Conservation (phyloP, 345 rosid species). For the Noccaea bulbosa region DNA sequence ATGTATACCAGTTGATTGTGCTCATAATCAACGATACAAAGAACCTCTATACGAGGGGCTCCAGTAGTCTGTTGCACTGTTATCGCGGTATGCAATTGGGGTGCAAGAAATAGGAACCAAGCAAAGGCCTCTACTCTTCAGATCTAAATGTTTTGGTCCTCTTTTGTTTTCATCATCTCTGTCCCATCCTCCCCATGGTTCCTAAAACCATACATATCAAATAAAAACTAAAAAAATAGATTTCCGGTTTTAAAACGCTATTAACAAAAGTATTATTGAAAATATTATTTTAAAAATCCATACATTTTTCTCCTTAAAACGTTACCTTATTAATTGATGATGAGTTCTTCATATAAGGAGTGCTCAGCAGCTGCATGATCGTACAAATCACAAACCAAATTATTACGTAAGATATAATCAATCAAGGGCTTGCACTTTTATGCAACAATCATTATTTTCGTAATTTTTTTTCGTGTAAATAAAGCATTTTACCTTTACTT, state of each 20-base stretch:
- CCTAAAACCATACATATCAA: slow-evolving; percentile 47
- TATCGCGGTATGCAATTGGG: slow-evolving; percentile 67
- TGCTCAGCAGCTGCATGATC: slow-evolving; percentile 65
- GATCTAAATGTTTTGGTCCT: slow-evolving; percentile 53
- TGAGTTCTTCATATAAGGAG: slow-evolving; percentile 74
- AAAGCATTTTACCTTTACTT: slow-evolving; percentile 64
- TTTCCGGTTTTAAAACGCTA: background rate
- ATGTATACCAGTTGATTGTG: slow-evolving; percentile 22
- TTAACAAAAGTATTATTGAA: background rate
- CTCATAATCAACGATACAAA: slow-evolving; percentile 58
- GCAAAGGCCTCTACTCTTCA: slow-evolving; percentile 81
- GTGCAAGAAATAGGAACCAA: slow-evolving; percentile 74
- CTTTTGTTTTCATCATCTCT: slow-evolving; percentile 56
- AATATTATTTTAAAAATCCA: background rate
- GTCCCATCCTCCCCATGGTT: slow-evolving; percentile 72
- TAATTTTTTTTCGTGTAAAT: background rate
- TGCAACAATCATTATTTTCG: background rate
- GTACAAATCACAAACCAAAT: slow-evolving; percentile 20
- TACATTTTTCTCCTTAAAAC: slow-evolving; percentile 5
- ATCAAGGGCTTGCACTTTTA: background rate
- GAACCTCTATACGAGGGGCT: slow-evolving; percentile 77
- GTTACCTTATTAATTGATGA: slow-evolving; percentile 67
- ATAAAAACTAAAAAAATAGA: background rate
- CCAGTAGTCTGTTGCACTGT: slow-evolving; percentile 81
- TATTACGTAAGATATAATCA: background rate